Evolutionary conservation across 2,329 filamentous ascomycete species (phyloP).

Genomic region (Colletotrichum sp.): DNA sequence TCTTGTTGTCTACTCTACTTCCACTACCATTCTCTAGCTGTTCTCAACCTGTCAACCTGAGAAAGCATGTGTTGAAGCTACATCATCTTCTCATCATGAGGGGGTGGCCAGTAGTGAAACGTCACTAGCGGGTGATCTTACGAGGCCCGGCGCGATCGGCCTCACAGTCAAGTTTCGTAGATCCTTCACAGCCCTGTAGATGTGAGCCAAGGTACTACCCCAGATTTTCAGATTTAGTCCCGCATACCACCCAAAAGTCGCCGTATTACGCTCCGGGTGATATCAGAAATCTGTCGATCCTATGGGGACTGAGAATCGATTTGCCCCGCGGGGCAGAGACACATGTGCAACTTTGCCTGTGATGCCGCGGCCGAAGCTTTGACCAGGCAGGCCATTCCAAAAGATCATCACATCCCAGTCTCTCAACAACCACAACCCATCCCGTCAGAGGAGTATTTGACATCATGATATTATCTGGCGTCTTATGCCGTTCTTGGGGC

Average conservation of each 20-base stretch:
- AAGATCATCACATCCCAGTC: neutral
- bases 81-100: neutral
- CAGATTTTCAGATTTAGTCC: neutral
- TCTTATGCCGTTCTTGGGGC: neutral
- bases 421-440: neutral
- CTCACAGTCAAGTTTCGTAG: neutral
- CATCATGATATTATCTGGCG: neutral
- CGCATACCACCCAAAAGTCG: neutral
- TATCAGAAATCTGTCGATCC: neutral
- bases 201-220: neutral
- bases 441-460: neutral
- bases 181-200: neutral
- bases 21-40: no score
- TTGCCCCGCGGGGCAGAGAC: neutral
- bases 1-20: neutral
- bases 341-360: neutral
- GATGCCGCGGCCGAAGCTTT: slow-evolving; percentile 10
- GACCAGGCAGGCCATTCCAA: neutral
- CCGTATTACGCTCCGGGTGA: neutral
- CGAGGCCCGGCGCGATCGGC: neutral
- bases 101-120: neutral
- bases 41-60: no score
- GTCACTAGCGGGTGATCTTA: neutral
- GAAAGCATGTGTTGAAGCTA: neutral
- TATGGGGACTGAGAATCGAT: neutral